Evolutionary conservation across 2,329 filamentous ascomycete species (phyloP).

Genomic region (Lasiodiplodia hormozganensis): DNA sequence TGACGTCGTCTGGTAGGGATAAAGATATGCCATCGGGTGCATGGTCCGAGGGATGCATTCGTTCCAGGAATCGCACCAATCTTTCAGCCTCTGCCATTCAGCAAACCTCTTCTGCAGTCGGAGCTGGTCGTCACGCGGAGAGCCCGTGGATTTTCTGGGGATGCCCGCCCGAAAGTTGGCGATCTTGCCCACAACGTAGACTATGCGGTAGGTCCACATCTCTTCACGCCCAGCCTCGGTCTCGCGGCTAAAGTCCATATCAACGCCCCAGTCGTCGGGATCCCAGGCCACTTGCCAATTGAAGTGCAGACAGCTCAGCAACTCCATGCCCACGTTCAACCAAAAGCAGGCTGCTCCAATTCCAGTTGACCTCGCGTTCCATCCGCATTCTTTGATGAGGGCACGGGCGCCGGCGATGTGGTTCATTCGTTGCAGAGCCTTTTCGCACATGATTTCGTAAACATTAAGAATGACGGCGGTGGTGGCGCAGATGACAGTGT

Average conservation of each 20-base stretch:
- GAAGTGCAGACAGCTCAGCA: constrained; percentile 86
- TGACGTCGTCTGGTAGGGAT: constrained; percentile 69
- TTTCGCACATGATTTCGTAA: constrained; percentile 91
- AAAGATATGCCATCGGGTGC: constrained; percentile 81
- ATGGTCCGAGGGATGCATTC: constrained; percentile 80
- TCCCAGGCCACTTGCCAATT: constrained; percentile 90
- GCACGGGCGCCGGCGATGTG: constrained; percentile 86
- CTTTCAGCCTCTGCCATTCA: constrained; percentile 82
- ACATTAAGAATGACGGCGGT: constrained; percentile 89
- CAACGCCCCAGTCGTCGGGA: constrained; percentile 86
- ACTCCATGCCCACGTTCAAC: constrained; percentile 89
- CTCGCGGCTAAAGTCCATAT: constrained; percentile 72
- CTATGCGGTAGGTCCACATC: constrained; percentile 84
- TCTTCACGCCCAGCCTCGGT: constrained; percentile 73
- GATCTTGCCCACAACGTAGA: constrained; percentile 88
- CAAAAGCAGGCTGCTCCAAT: constrained; percentile 91
- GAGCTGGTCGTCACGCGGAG: constrained; percentile 65
- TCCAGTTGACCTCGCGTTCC: constrained; percentile 80
- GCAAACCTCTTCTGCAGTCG: constrained; percentile 69
- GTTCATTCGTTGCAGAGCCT: constrained; percentile 80
- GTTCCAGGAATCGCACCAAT: constrained; percentile 85
- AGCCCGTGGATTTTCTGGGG: constrained; percentile 65
- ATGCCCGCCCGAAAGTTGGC: constrained; percentile 81
- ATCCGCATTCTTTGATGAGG: constrained; percentile 86
- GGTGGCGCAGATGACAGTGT: constrained; percentile 83